Percentiles rank a stretch among this genome's conserved stretches.
Evolutionary conservation across 1,284 basidiomycete species (phyloP).

Genomic region (Agroathelia rolfsii): DNA sequence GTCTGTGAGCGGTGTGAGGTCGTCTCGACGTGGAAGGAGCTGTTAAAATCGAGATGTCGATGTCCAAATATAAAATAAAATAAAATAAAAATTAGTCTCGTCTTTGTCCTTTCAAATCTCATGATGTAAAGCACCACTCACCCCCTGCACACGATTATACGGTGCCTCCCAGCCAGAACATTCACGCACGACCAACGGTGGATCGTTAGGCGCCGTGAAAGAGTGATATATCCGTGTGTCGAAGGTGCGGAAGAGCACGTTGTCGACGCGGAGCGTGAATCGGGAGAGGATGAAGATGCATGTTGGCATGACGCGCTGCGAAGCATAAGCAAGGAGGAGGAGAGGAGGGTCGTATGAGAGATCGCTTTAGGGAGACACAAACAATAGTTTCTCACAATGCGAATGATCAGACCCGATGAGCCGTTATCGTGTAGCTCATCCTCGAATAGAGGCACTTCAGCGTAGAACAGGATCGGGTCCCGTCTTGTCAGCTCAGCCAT

Average conservation of each 20-base stretch:
- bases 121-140: slow-evolving; percentile 29
- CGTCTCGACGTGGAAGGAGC: slow-evolving; percentile 73
- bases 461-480: slow-evolving; percentile 92
- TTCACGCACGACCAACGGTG: slow-evolving; percentile 70
- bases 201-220: slow-evolving; percentile 45
- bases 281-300: slow-evolving; percentile 87
- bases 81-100: no score
- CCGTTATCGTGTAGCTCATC: slow-evolving; percentile 95
- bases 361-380: not conserved
- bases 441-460: slow-evolving; percentile 86
- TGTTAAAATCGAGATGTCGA: slow-evolving; percentile 19
- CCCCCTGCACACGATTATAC: slow-evolving; percentile 74
- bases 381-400: slow-evolving; percentile 57
- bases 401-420: slow-evolving; percentile 68
- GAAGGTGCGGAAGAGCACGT: slow-evolving; percentile 85
- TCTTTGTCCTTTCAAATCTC: no score
- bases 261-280: slow-evolving; percentile 92
- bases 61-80: not conserved
- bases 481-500: slow-evolving; percentile 77
- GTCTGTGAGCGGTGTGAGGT: slow-evolving; percentile 86
- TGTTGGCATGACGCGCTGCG: slow-evolving; percentile 93
- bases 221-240: slow-evolving; percentile 90
- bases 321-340: not conserved
- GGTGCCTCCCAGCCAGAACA: slow-evolving; percentile 83
- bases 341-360: not conserved